A percentile compares a stretch with the other conserved stretches of the same genome.
Conservation (phyloP, 805 yeast species). For the Barnettozyma botsteinii region DNA sequence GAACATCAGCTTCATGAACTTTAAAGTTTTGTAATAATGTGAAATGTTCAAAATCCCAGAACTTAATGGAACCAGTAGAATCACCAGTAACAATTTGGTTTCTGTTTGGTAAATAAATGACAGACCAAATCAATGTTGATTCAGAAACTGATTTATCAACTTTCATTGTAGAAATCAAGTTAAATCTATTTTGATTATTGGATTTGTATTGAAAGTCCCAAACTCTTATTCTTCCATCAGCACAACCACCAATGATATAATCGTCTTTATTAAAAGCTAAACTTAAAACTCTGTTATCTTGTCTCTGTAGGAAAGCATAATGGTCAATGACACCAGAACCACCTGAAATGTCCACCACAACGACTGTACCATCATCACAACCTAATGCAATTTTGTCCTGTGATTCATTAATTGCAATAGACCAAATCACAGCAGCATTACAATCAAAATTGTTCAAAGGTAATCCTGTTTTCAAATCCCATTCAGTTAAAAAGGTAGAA, state of each 20-base stretch:
- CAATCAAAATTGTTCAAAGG: conserved; percentile 79
- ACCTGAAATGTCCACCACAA: conserved; percentile 75
- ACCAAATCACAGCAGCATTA: conserved; percentile 93
- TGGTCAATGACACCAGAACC: conserved; percentile 82
- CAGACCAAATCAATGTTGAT: conserved; percentile 89
- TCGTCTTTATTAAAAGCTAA: conserved; percentile 69
- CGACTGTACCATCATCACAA: conserved; percentile 92
- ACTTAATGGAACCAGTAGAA: conserved; percentile 87
- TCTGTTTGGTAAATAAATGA: conserved; percentile 53
- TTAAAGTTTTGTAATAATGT: conserved; percentile 76
- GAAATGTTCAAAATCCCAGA: conserved; percentile 82
- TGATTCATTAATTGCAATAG: conserved; percentile 57
- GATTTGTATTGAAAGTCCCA: conserved; percentile 51
- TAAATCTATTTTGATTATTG: conserved; percentile 38
- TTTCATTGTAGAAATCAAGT: conserved; percentile 78
- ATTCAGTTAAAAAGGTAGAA: conserved; percentile 83
- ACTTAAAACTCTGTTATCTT: conserved; percentile 73
- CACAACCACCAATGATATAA: conserved; percentile 83
- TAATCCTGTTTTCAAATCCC: conserved; percentile 73
- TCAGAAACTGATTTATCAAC: conserved; percentile 86
- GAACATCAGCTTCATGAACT: conserved; percentile 87
- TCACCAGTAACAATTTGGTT: conserved; percentile 91
- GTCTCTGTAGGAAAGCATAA: conserved; percentile 70
- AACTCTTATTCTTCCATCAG: conserved; percentile 85
- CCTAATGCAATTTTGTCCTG: conserved; percentile 76